Evolutionary conservation across 2,329 filamentous ascomycete genomes (phyloP).

Genomic region (Colletotrichum australisinense): DNA sequence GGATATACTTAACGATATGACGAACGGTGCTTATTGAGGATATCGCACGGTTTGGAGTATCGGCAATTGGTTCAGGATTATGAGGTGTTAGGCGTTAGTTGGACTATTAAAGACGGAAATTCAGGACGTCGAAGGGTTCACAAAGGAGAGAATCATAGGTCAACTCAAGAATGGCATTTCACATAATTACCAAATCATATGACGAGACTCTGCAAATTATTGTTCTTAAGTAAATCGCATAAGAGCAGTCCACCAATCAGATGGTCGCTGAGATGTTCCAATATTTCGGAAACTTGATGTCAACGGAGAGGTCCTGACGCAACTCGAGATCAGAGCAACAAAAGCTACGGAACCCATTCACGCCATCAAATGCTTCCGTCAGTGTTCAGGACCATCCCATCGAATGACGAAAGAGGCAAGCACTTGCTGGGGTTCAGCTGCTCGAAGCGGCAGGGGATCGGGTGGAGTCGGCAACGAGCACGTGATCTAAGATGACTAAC

Average conservation of each 20-base stretch:
- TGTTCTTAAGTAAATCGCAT: not conserved
- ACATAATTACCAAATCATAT: too few species aligned
- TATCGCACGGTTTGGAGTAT: constrained; percentile 22
- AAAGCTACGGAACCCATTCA: not conserved
- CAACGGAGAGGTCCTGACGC: not conserved
- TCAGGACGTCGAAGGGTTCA: not conserved
- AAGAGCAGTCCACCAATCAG: not conserved
- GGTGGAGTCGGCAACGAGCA: constrained; percentile 11
- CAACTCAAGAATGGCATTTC: not conserved
- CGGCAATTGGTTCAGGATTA: constrained; percentile 24
- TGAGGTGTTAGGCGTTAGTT: not conserved
- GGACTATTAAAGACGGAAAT: not conserved
- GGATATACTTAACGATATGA: constrained; percentile 82
- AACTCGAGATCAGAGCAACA: not conserved
- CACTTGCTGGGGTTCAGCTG: not conserved
- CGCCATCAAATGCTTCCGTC: not conserved
- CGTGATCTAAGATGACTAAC: constrained; percentile 26
- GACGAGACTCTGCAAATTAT: not conserved
- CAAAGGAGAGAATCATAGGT: not conserved
- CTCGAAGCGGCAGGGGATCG: not conserved
- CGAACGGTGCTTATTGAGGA: constrained; percentile 53
- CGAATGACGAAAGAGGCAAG: not conserved
- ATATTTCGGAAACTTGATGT: not conserved
- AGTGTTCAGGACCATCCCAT: not conserved
- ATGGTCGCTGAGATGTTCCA: not conserved